These are phyloP conservation scores for Linnemannia exigua DNA, from an alignment of 192 early-diverging fungal genomes.

Conservation along the genomic window DNA sequence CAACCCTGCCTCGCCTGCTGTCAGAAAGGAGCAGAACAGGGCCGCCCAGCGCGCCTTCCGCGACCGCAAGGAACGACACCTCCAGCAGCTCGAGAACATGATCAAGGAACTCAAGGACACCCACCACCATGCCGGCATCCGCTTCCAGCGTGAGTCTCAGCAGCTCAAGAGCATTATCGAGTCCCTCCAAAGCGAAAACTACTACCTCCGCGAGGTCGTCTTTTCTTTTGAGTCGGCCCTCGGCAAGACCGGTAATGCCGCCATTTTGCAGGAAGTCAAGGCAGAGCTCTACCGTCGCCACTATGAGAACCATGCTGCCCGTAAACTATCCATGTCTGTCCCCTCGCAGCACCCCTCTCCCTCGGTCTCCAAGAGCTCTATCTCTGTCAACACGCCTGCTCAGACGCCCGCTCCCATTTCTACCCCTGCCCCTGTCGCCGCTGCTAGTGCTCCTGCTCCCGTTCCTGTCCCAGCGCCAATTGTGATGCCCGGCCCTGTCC, in stretches of 20 bases:
- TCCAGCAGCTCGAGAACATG: constrained; percentile 79
- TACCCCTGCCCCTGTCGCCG: background rate
- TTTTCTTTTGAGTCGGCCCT: constrained; percentile 61
- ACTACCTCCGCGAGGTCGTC: constrained; percentile 61
- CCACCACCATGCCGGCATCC: constrained; percentile 58
- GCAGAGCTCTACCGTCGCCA: constrained; percentile 57
- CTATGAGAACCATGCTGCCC: constrained; percentile 45
- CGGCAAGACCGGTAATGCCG: constrained; percentile 46
- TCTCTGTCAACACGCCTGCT: background rate
- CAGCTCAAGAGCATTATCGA: constrained; percentile 54
- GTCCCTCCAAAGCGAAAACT: constrained; percentile 58
- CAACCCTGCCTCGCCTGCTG: constrained; percentile 69
- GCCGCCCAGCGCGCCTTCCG: constrained; percentile 92
- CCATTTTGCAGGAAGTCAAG: constrained; percentile 51
- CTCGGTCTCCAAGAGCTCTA: background rate
- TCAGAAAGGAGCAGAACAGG: constrained; percentile 84
- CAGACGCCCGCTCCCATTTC: constrained; percentile 8
- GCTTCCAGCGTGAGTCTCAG: constrained; percentile 55
- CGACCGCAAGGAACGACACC: constrained; percentile 85
- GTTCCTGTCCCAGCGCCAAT: background rate
- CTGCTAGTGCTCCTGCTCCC: background rate
- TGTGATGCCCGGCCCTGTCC: constrained; percentile 35
- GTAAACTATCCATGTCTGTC: constrained; percentile 34
- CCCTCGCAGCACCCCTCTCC: constrained; percentile 23
- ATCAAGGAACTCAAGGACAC: constrained; percentile 76